Conservation (phyloP, 192 early-diverging fungal genomes). For the Rhizophagus sp. region DNA sequence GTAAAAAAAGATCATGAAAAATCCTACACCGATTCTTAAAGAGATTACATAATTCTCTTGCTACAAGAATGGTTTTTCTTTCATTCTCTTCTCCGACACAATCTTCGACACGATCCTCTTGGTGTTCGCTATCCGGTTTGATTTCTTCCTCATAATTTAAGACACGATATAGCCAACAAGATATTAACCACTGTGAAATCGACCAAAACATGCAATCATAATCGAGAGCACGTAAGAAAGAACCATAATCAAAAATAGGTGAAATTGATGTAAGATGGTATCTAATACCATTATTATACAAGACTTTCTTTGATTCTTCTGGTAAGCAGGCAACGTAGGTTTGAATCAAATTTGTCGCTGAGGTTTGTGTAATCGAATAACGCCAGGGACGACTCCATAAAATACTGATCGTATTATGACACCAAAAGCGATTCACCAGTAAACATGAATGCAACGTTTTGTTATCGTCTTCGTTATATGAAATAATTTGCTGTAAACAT, state of each 20-base stretch:
- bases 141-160: not conserved
- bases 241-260: not conserved
- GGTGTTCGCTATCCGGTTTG: not conserved
- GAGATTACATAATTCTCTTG: conserved; percentile 4
- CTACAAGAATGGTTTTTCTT: not conserved
- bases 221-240: not conserved
- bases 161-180: not conserved
- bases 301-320: conserved; percentile 4
- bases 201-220: conserved; percentile 5
- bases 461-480: not conserved
- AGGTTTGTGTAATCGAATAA: not conserved
- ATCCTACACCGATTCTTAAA: not conserved
- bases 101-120: not conserved
- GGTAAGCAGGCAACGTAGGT: not conserved
- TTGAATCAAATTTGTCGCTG: not conserved
- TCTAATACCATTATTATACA: not conserved
- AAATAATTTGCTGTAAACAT: conserved; percentile 16
- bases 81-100: not conserved
- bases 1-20: not conserved
- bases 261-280: not conserved
- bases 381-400: conserved; percentile 1
- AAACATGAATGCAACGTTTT: not conserved
- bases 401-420: not conserved
- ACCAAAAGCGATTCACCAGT: conserved; percentile 11
- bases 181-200: not conserved